phyloP scores from a whole-genome alignment of 208 protist species.

The Crithidia fasciculata region DNA sequence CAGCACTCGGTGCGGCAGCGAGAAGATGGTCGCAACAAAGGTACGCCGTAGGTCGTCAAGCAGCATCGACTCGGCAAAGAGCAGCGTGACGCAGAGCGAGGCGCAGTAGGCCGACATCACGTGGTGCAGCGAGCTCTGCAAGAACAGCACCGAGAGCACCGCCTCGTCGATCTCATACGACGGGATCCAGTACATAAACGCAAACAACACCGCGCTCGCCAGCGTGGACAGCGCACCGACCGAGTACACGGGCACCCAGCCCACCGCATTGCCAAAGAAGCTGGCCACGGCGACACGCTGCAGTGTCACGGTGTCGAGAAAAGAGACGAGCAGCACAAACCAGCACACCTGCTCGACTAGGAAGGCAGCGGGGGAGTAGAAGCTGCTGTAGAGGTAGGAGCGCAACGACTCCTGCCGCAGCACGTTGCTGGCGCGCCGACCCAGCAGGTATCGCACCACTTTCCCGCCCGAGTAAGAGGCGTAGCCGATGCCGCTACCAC shows the following conservation, averaged over 20 bases:
- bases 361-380: constrained; percentile 42
- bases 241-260: constrained; percentile 33
- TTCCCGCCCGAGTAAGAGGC: constrained; percentile 10
- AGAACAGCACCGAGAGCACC: constrained; percentile 12
- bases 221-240: constrained; percentile 10
- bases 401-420: constrained; percentile 34
- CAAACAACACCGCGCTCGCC: constrained; percentile 13
- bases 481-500: background rate
- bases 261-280: constrained; percentile 26
- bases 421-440: constrained; percentile 7
- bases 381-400: constrained; percentile 32
- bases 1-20: constrained; percentile 30
- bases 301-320: constrained; percentile 27
- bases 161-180: constrained; percentile 27
- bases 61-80: constrained; percentile 39
- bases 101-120: constrained; percentile 38
- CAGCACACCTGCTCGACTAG: constrained; percentile 41
- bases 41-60: constrained; percentile 29
- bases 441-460: constrained; percentile 31
- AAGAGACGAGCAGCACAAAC: constrained; percentile 24
- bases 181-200: constrained; percentile 31
- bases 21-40: constrained; percentile 24
- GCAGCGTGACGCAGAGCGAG: constrained; percentile 40
- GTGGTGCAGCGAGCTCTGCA: constrained; percentile 12
- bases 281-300: constrained; percentile 35